Conservation (phyloP, 371 early-diverging fungal species). For the Neoconidiobolus thromboides region DNA sequence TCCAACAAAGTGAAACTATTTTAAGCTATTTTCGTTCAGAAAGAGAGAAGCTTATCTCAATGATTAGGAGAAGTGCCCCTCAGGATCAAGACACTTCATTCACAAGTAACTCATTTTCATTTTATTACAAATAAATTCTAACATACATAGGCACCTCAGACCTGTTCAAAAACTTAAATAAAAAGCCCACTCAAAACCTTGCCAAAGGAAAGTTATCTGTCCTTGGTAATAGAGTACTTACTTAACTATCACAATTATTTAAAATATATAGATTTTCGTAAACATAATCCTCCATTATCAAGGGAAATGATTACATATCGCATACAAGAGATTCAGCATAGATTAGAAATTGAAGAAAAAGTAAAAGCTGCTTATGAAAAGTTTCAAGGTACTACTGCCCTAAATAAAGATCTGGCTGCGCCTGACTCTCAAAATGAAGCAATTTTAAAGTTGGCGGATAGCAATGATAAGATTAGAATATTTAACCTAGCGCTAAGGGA, state of each 20-base stretch:
- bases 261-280: not conserved
- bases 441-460: not conserved
- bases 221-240: too few relatives aligned
- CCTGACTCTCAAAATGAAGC: not conserved
- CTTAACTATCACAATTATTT: not conserved
- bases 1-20: not conserved
- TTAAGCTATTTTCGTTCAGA: conserved; percentile 1
- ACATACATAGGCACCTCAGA: too few relatives aligned
- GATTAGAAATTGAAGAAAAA: not conserved
- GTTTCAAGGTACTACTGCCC: not conserved
- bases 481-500: conserved; percentile 1
- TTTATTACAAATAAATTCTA: too few relatives aligned
- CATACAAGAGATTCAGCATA: conserved; percentile 1
- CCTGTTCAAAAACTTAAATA: too few relatives aligned
- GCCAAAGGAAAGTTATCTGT: too few relatives aligned
- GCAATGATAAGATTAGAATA: not conserved
- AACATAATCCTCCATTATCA: conserved; percentile 3
- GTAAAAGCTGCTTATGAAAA: not conserved
- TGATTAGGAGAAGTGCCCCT: too few relatives aligned
- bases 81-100: too few relatives aligned
- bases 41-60: not conserved
- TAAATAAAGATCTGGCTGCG: not conserved
- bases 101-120: too few relatives aligned
- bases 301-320: not conserved
- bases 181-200: too few relatives aligned